Conservation (phyloP, 768 basidiomycete genomes). For the Psilocybe subaeruginosa region DNA sequence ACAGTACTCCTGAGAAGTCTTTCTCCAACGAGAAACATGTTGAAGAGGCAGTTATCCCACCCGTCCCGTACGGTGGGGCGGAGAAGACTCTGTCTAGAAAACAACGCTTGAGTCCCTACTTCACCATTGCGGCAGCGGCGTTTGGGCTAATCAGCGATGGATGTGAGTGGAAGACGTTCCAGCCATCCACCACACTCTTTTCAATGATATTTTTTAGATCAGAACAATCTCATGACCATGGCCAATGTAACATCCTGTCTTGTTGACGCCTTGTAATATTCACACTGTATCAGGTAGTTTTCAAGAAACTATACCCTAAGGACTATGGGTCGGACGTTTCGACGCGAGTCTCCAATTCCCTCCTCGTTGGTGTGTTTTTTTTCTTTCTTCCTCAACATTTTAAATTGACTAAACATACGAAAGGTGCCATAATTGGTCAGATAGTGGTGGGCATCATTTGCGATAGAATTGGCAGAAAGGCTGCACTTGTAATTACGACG, state of each 20-base stretch:
- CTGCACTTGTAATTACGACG: conserved; percentile 73
- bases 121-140: conserved; percentile 66
- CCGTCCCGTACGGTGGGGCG: background rate
- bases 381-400: background rate
- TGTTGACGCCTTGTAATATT: background rate
- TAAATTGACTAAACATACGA: background rate
- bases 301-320: conserved; percentile 65
- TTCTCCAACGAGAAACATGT: conserved; percentile 5
- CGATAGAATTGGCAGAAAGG: conserved; percentile 74
- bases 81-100: conserved; percentile 24
- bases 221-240: conserved; percentile 76
- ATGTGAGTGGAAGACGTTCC: conserved; percentile 34
- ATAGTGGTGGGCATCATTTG: conserved; percentile 68
- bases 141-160: conserved; percentile 71
- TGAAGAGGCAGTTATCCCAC: background rate
- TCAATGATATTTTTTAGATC: conserved; percentile 43
- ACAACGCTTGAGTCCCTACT: conserved; percentile 56
- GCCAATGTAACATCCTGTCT: conserved; percentile 44
- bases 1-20: background rate
- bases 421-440: conserved; percentile 67
- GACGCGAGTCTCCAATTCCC: conserved; percentile 71
- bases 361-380: conserved; percentile 57
- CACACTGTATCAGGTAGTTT: conserved; percentile 50
- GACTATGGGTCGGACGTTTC: conserved; percentile 63
- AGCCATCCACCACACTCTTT: background rate